A percentile compares a stretch with the other conserved stretches of the same genome.
Evolutionary conservation across 345 rosid species (phyloP).

Genomic region (Citrus reticulata): DNA sequence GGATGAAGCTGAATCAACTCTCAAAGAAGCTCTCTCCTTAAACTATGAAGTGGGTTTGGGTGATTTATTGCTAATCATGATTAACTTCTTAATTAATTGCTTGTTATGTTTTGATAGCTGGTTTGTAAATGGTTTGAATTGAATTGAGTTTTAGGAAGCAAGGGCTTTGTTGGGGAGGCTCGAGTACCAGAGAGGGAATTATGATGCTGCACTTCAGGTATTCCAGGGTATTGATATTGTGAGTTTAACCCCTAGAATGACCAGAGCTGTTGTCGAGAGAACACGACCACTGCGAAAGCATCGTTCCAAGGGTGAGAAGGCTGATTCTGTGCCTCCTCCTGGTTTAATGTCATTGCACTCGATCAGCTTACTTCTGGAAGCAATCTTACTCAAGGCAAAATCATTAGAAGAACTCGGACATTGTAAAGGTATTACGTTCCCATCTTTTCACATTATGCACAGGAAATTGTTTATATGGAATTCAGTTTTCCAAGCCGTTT

Average conservation of each 20-base stretch:
- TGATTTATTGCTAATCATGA: not conserved
- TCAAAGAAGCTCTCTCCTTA: conserved; percentile 93
- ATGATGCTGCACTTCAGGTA: conserved; percentile 94
- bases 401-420: conserved; percentile 70
- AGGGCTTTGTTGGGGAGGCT: conserved; percentile 94
- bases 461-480: not conserved
- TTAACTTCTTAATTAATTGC: not conserved
- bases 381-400: conserved; percentile 82
- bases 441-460: not conserved
- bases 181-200: conserved; percentile 88
- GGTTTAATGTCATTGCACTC: conserved; percentile 86
- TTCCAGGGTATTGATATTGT: conserved; percentile 82
- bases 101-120: not conserved
- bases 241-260: conserved; percentile 65
- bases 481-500: not conserved
- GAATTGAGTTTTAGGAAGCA: conserved; percentile 63
- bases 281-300: conserved; percentile 50
- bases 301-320: conserved; percentile 37
- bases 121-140: not conserved
- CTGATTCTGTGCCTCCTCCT: conserved; percentile 39
- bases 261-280: conserved; percentile 58
- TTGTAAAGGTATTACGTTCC: conserved; percentile 44
- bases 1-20: conserved; percentile 93
- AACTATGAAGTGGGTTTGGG: conserved; percentile 72
- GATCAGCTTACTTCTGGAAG: conserved; percentile 83